Percentiles rank a stretch among this genome's conserved stretches.
These are phyloP conservation scores for Thelonectria rubi DNA, from an alignment of 2,329 filamentous ascomycete genomes.

Conservation along the genomic window DNA sequence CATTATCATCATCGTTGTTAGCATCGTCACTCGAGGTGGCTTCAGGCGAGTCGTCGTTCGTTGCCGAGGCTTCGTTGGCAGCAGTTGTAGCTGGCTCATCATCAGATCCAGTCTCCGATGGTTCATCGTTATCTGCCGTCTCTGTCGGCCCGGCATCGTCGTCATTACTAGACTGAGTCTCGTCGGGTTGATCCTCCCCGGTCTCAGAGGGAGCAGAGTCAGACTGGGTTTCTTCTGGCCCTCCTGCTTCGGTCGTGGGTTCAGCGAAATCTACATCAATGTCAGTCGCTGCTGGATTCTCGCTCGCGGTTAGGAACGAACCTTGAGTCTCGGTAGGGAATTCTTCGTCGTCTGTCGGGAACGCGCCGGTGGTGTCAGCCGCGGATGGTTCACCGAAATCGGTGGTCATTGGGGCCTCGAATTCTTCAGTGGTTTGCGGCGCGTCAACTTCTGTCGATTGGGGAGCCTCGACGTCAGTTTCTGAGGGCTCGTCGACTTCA, in stretches of 20 bases:
- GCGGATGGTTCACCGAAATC: too few relatives aligned
- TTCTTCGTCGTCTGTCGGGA: not conserved
- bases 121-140: not conserved
- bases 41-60: not conserved
- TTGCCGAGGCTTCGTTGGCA: not conserved
- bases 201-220: slow-evolving; percentile 6
- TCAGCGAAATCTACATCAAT: not conserved
- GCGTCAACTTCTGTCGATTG: too few relatives aligned
- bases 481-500: slow-evolving; percentile 5
- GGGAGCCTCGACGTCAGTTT: not conserved
- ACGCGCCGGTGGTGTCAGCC: not conserved
- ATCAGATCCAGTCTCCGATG: slow-evolving; percentile 2
- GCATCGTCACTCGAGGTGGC: not conserved
- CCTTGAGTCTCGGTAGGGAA: not conserved
- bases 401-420: too few relatives aligned
- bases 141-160: not conserved
- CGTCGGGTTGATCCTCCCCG: not conserved
- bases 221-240: not conserved
- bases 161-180: not conserved
- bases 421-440: too few relatives aligned
- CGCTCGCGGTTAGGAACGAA: not conserved
- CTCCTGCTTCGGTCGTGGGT: slow-evolving; percentile 6
- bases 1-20: not conserved
- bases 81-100: not conserved
- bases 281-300: slow-evolving; percentile 4